Evolutionary conservation across 2,329 filamentous ascomycete genomes (phyloP).

Genomic region (Hymenoscyphus fructigenus): DNA sequence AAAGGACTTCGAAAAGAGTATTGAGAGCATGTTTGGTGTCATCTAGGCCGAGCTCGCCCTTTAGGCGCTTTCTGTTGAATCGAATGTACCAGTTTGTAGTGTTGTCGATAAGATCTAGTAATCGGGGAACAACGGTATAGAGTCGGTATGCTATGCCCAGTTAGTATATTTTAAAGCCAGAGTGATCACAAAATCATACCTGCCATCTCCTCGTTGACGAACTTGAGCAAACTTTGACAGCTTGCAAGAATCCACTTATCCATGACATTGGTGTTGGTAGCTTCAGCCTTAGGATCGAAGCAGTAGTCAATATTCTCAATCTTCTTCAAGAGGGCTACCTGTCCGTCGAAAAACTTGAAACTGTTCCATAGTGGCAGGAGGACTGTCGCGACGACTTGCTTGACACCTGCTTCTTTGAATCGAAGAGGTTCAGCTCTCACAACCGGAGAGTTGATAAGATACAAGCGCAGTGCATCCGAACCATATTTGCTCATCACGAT

Average conservation of each 20-base stretch:
- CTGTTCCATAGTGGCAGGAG: slow-evolving; percentile 92
- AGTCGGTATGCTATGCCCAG: slow-evolving; percentile 60
- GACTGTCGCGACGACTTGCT: slow-evolving; percentile 91
- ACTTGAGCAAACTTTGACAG: slow-evolving; percentile 86
- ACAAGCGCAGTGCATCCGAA: slow-evolving; percentile 88
- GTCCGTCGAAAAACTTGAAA: slow-evolving; percentile 93
- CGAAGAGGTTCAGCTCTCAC: slow-evolving; percentile 86
- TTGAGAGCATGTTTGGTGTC: slow-evolving; percentile 91
- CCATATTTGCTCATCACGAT: slow-evolving; percentile 86
- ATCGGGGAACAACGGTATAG: slow-evolving; percentile 87
- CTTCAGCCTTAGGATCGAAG: slow-evolving; percentile 74
- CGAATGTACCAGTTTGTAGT: slow-evolving; percentile 99
- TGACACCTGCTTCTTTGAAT: slow-evolving; percentile 90
- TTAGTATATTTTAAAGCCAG: slow-evolving; percentile 13
- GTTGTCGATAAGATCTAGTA: slow-evolving; percentile 84
- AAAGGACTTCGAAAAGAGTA: slow-evolving; percentile 90
- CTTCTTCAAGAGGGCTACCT: slow-evolving; percentile 85
- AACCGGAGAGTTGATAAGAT: slow-evolving; percentile 94
- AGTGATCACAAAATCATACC: slow-evolving; percentile 47
- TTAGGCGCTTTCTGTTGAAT: slow-evolving; percentile 87
- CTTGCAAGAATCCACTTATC: slow-evolving; percentile 93
- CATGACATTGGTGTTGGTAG: slow-evolving; percentile 86
- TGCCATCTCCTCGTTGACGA: slow-evolving; percentile 90
- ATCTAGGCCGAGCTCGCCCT: slow-evolving; percentile 81
- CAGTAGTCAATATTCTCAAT: slow-evolving; percentile 72